Base-by-base conservation (phyloP, 2,329 filamentous ascomycete genomes). In the Penicillium brevicompactum region DNA sequence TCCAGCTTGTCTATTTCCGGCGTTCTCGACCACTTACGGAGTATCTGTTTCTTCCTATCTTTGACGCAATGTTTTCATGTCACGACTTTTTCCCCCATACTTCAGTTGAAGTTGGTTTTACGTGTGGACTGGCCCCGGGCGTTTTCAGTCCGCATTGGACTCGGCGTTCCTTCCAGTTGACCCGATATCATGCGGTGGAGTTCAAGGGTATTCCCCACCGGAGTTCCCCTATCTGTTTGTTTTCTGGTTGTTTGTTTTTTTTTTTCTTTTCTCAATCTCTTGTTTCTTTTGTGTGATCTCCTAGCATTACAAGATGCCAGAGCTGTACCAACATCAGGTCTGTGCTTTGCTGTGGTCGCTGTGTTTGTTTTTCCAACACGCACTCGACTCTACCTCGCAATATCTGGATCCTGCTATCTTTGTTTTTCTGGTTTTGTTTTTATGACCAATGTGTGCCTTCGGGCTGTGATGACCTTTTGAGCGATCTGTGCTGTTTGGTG, bases 61-160 rank as follows among this genome's bases (percentile, higher is more conserved):
- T 58, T 57, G 51, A 63, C 54, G 56, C 52, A 57, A 63, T 55
- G 58, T n/a, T n/a, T 59, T 64, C 51, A 27, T 50, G 57, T 62
- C 38, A 64, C 51, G 60, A 58, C 51, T n/a, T n/a, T 27, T 53
- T 51, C 48, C 32, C 46, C 31, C 18, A 40, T 30, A 41, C 61
- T 56, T 62, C 54, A 49, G 42, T 58, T 37, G 56, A 61, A 38
- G 55, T 51, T 32, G 46, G 43, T 37, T 38, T 43, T 48, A n/a
- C n/a, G n/a, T n/a, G n/a, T 42, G 42, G 44, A 53, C 45, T 57
- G 47, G 51, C n/a, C n/a, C n/a, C n/a, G n/a, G n/a, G n/a, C n/a
- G n/a, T n/a, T n/a, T n/a, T n/a, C n/a, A n/a, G n/a, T n/a, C n/a
- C n/a, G n/a, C n/a, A n/a, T n/a, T n/a, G n/a, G n/a, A n/a, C n/a